Base-by-base conservation (phyloP, 345 rosid genomes). In the Adansonia digitata region DNA sequence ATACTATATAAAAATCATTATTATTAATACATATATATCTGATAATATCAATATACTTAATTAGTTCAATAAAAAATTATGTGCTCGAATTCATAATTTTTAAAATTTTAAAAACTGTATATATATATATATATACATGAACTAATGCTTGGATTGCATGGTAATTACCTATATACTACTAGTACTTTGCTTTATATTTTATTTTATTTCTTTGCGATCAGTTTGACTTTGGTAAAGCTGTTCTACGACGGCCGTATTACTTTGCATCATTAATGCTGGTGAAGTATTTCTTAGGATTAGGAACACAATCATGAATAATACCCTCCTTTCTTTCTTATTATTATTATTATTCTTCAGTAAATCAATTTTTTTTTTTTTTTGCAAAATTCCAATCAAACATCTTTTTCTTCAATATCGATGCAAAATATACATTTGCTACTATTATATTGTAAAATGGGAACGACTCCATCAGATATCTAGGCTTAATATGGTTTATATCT, bases 151-250 rank as follows among this genome's bases (percentile, higher is more conserved):
- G n/a, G n/a, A n/a, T n/a, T n/a, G n/a, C n/a, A n/a, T n/a, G n/a
- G n/a, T n/a, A n/a, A n/a, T n/a, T n/a, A n/a, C n/a, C n/a, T 53
- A 5, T 20, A 66, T 53, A 37, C 51, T 26, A n/a, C 18, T 34
- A n/a, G 18, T 34, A 11, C 13, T 39, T 40, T 46, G 29, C 29
- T 12, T 60, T 56, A 14, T 24, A 8, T 60, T n/a, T 49, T 51
- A 1, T n/a, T 45, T 18, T 18, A n/a, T 51, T 48, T 66, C 10
- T 66, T 22, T 26, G 48, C 68, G n/a, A 51, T 5, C 2, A 27
- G 75, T 80, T 85, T 82, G 82, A 82, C 85, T 80, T 80, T 17
- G 31, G 52, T 4, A 61, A 78, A 78, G 75, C 61, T 40, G 7
- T 43, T 1, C 48, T 48, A 82, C 75, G 60, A 72, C 69, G 69